These are phyloP conservation scores for Alopecurus myosuroides DNA, from an alignment of 176 grass and related monocot genomes.

Conservation along the genomic window DNA sequence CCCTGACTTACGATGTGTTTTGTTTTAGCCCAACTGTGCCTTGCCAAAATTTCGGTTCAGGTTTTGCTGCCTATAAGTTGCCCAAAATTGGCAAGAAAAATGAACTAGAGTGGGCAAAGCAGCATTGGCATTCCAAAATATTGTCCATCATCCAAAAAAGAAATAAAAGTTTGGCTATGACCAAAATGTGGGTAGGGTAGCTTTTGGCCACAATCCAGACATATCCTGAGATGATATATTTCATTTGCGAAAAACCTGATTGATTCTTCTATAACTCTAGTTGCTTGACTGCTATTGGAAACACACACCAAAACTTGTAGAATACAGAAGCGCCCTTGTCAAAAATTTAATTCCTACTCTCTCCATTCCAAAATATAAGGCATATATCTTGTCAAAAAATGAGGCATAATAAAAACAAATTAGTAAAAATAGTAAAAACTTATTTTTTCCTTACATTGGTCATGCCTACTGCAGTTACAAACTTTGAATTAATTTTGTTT, in stretches of 20 bases:
- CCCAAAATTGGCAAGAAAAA: background rate
- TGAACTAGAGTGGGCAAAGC: background rate
- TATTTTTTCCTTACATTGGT: slow-evolving; percentile 9
- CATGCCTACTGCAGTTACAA: background rate
- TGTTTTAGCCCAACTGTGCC: background rate
- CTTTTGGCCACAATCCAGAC: background rate
- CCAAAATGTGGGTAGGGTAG: background rate
- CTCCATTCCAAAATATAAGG: background rate
- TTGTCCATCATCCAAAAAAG: background rate
- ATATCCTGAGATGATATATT: background rate
- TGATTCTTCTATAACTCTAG: background rate
- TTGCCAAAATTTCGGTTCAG: background rate
- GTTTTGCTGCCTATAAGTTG: background rate
- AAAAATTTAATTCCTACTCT: background rate
- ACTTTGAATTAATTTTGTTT: slow-evolving; percentile 32
- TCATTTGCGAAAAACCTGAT: background rate
- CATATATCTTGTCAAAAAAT: too few relatives aligned
- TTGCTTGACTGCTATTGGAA: background rate
- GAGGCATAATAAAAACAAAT: background rate
- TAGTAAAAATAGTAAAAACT: background rate
- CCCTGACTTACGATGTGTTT: background rate
- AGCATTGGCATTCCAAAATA: background rate
- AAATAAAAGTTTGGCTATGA: background rate
- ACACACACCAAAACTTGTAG: background rate
- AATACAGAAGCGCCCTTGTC: background rate